Evolutionary conservation across 1,284 basidiomycete species (phyloP).

Genomic region (Amylostereum areolatum): DNA sequence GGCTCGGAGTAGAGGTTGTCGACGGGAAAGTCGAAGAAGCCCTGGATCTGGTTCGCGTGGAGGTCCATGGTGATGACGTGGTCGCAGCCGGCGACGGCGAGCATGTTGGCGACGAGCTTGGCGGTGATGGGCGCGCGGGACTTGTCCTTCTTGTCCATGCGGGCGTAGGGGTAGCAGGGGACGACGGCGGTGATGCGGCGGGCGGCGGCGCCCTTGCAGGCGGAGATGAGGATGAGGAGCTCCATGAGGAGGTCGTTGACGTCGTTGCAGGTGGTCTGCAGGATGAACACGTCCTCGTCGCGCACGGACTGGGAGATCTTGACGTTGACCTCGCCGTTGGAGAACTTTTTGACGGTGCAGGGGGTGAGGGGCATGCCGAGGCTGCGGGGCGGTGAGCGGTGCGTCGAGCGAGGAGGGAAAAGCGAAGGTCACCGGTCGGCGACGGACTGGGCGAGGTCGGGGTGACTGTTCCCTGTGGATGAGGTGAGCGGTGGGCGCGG

Average conservation of each 20-base stretch:
- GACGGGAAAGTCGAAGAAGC: constrained; percentile 98
- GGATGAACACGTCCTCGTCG: constrained; percentile 97
- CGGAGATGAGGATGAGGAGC: constrained; percentile 85
- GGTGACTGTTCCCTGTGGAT: constrained; percentile 89
- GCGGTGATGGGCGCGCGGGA: constrained; percentile 95
- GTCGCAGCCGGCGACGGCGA: constrained; percentile 94
- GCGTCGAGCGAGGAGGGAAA: constrained; percentile 20
- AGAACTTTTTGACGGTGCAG: constrained; percentile 92
- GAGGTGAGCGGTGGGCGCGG: constrained; percentile 10
- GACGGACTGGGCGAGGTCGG: constrained; percentile 91
- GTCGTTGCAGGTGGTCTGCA: constrained; percentile 79
- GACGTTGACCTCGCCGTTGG: constrained; percentile 91
- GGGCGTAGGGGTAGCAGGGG: constrained; percentile 94
- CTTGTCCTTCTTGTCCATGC: constrained; percentile 99
- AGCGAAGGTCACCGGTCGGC: constrained; percentile 85
- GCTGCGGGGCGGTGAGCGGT: constrained; percentile 45
- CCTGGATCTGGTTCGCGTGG: constrained; percentile 97
- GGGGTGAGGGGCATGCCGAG: constrained; percentile 89
- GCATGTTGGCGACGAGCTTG: constrained; percentile 97
- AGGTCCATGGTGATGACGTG: constrained; percentile 99
- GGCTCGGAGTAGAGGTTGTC: constrained; percentile 94
- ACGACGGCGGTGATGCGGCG: constrained; percentile 97
- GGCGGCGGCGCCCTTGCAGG: constrained; percentile 96
- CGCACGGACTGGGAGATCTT: constrained; percentile 93
- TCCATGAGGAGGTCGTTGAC: constrained; percentile 88